phyloP scores from a whole-genome alignment of 179 eudicot genomes.

The Beta lomatogona region DNA sequence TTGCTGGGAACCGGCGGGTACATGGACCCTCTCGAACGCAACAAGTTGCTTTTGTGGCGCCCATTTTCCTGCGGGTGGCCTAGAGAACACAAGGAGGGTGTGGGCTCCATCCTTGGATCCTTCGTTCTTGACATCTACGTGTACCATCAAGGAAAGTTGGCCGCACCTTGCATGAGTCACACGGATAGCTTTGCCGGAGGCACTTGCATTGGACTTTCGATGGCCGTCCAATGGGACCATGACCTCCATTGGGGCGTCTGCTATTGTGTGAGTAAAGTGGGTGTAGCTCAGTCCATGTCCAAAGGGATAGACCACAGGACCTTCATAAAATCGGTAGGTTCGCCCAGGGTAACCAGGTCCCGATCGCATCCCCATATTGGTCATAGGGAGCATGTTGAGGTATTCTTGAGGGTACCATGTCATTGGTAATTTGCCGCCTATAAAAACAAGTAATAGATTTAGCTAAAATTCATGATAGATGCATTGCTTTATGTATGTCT shows the following conservation, averaged over 20 bases:
- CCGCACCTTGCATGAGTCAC: slow-evolving; percentile 58
- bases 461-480: too few relatives aligned
- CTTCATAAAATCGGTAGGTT: slow-evolving; percentile 64
- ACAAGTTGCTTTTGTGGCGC: slow-evolving; percentile 62
- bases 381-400: slow-evolving; percentile 63
- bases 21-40: slow-evolving; percentile 53
- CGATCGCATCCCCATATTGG: slow-evolving; percentile 68
- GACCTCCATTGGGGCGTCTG: slow-evolving; percentile 41
- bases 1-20: slow-evolving; percentile 41
- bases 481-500: neutral
- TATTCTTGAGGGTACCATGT: slow-evolving; percentile 86
- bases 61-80: slow-evolving; percentile 51
- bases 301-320: slow-evolving; percentile 65
- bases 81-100: slow-evolving; percentile 55
- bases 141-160: slow-evolving; percentile 39
- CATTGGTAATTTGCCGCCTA: slow-evolving; percentile 85
- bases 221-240: slow-evolving; percentile 50
- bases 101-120: slow-evolving; percentile 59
- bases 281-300: slow-evolving; percentile 70
- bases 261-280: slow-evolving; percentile 46
- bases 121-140: slow-evolving; percentile 44
- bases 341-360: slow-evolving; percentile 54
- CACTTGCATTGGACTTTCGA: slow-evolving; percentile 29
- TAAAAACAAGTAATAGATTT: neutral
- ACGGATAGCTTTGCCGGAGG: slow-evolving; percentile 39